Conservation (phyloP, 352 stramenopile species). For the Thalassiosira livingstoniorum region DNA sequence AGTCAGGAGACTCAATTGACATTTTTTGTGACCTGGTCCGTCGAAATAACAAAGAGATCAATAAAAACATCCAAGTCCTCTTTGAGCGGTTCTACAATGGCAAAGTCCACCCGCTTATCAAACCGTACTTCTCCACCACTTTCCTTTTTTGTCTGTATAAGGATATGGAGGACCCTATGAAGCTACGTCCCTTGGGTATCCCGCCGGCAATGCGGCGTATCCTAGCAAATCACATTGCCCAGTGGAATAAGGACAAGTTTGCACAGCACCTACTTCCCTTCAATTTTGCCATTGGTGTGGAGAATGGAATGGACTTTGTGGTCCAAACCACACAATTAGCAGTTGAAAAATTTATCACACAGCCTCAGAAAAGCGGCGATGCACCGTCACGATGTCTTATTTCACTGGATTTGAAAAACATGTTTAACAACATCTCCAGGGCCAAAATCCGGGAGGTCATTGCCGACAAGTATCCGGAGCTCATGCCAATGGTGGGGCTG, state of each 20-base stretch:
- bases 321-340: no score
- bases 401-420: no score
- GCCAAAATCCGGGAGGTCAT: no score
- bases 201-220: background rate
- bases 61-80: background rate
- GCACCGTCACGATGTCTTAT: no score
- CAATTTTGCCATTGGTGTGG: no score
- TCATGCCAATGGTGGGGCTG: no score
- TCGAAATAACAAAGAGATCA: no score
- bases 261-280: background rate
- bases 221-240: background rate
- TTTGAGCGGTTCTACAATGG: background rate
- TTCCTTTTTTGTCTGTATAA: background rate
- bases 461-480: no score
- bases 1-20: no score
- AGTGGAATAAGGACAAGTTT: background rate
- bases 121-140: background rate
- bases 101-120: background rate
- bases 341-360: background rate
- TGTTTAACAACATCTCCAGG: no score
- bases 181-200: background rate
- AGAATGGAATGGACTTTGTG: background rate
- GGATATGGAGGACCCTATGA: background rate
- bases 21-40: no score
- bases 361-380: background rate